phyloP scores from a whole-genome alignment of 306 rosid species.

The Astragalus glycyphyllos region DNA sequence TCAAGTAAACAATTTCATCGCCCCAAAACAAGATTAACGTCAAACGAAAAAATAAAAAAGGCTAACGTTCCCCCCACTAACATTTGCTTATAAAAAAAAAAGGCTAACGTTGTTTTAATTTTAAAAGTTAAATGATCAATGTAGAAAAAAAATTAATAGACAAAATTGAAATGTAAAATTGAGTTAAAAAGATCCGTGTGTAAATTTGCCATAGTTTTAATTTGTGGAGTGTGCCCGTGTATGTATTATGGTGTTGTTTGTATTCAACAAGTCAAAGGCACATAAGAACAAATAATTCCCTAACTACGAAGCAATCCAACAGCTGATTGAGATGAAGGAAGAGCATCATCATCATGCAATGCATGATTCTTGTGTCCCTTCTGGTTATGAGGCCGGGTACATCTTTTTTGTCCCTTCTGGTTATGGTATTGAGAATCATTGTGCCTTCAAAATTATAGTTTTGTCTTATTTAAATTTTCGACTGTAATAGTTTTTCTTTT shows the following conservation, averaged over 20 bases:
- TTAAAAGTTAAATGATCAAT: no score
- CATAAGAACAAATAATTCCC: conserved; percentile 61
- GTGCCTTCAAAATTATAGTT: conserved; percentile 9
- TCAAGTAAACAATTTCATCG: no score
- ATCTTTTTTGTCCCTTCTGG: conserved; percentile 41
- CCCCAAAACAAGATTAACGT: no score
- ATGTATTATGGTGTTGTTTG: conserved; percentile 36
- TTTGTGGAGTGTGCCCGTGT: conserved; percentile 13
- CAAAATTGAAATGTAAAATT: no score
- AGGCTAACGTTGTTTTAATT: no score
- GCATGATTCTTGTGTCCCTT: conserved; percentile 28
- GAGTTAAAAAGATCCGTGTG: no score
- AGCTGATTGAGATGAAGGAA: conserved; percentile 4
- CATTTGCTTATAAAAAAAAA: no score
- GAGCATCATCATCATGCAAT: not conserved
- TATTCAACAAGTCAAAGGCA: conserved; percentile 69
- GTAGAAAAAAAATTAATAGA: no score
- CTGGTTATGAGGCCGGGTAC: not conserved
- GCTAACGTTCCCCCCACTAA: no score
- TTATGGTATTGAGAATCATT: conserved; percentile 7
- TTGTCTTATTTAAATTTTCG: not conserved
- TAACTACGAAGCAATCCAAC: conserved; percentile 61
- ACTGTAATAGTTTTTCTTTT: no score
- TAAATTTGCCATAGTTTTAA: no score
- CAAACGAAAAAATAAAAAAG: no score